These are phyloP conservation scores for Aschersonia sp. DNA, from an alignment of 2,329 filamentous ascomycete genomes.

Conservation along the genomic window DNA sequence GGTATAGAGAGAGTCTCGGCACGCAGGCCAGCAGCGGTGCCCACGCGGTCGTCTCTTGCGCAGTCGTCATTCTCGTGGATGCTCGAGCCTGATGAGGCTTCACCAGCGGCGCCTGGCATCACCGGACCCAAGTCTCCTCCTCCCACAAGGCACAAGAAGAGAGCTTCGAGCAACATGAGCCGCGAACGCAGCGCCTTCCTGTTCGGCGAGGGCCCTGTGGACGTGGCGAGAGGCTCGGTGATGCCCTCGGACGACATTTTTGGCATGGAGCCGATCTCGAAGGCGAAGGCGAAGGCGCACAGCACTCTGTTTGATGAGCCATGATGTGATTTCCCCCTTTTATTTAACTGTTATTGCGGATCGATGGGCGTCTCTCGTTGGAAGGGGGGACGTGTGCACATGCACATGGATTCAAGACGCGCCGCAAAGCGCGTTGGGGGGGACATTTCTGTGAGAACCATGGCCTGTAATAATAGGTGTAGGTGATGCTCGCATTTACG, in stretches of 20 bases:
- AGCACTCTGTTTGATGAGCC: conserved; percentile 1
- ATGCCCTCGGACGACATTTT: conserved; percentile 36
- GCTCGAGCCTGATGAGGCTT: conserved; percentile 42
- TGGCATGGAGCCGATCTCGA: conserved; percentile 34
- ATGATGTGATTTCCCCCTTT: background rate
- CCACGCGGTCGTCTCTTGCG: conserved; percentile 50
- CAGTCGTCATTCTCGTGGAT: conserved; percentile 73
- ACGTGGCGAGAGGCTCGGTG: conserved; percentile 16
- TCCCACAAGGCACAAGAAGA: conserved; percentile 21
- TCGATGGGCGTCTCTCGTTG: no score
- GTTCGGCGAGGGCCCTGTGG: conserved; percentile 37
- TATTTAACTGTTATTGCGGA: no score
- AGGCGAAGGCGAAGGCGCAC: conserved; percentile 8
- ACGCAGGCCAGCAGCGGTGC: conserved; percentile 26
- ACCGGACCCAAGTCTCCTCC: conserved; percentile 15
- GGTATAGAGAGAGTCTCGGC: background rate
- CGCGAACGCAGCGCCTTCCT: conserved; percentile 44
- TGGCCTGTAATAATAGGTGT: no score
- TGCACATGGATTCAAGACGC: no score
- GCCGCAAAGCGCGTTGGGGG: no score
- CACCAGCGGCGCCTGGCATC: conserved; percentile 7
- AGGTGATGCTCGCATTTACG: no score
- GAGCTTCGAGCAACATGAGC: conserved; percentile 26
- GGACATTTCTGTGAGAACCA: no score
- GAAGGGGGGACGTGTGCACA: no score